These are phyloP conservation scores for Alternaria triticimaculans DNA, from an alignment of 2,329 filamentous ascomycete genomes.

Conservation along the genomic window DNA sequence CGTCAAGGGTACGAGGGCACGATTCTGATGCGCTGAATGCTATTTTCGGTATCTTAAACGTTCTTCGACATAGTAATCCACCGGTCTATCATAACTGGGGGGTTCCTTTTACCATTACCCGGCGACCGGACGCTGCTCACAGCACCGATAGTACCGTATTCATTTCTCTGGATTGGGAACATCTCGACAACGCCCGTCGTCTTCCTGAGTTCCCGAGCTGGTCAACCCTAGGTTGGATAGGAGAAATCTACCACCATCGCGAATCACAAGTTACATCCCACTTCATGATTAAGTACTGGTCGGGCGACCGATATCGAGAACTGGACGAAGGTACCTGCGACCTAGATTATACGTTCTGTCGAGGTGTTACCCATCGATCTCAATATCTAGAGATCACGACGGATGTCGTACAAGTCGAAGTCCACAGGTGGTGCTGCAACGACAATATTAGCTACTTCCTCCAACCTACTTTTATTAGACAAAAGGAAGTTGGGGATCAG, in stretches of 20 bases:
- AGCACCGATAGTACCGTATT: not conserved
- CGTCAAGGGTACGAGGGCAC: not conserved
- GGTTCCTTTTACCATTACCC: not conserved
- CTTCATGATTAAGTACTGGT: not conserved
- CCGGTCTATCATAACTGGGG: not conserved
- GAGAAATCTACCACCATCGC: rapidly evolving
- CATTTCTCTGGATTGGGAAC: not conserved
- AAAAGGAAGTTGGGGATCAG: not conserved
- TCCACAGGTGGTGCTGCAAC: rapidly evolving
- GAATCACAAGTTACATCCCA: not conserved
- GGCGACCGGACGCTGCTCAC: not conserved
- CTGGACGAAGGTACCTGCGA: not conserved
- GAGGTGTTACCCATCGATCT: not conserved
- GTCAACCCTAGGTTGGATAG: not conserved
- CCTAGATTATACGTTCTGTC: not conserved
- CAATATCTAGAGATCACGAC: not conserved
- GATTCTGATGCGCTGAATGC: not conserved
- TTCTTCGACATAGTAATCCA: not conserved
- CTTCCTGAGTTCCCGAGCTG: not conserved
- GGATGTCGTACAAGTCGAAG: not conserved
- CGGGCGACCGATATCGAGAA: not conserved
- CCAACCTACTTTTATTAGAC: not conserved
- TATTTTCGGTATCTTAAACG: not conserved
- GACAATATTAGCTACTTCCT: not conserved
- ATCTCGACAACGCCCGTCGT: rapidly evolving